Conservation (phyloP, 495 filamentous ascomycete species). For the Penicillium argentinense region DNA sequence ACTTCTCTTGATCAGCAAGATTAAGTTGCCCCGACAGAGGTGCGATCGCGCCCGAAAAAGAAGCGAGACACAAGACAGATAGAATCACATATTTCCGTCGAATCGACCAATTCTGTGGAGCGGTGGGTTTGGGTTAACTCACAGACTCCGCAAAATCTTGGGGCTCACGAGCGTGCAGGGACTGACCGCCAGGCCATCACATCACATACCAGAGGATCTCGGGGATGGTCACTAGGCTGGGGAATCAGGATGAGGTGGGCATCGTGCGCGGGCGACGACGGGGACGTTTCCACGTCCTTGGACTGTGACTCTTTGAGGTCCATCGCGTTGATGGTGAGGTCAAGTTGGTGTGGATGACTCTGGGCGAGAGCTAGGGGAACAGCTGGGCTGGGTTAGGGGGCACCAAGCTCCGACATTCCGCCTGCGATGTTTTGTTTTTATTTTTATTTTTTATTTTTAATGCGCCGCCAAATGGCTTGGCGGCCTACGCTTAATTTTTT, state of each 20-base stretch:
- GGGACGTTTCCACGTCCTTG: conserved; percentile 10
- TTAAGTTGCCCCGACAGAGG: conserved; percentile 36
- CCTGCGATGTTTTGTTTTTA: not conserved
- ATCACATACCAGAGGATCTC: conserved; percentile 43
- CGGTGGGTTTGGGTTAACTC: not conserved
- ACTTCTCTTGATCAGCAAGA: conserved; percentile 26
- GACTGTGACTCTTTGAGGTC: conserved; percentile 10
- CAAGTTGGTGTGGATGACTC: too few relatives aligned
- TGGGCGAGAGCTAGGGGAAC: not conserved
- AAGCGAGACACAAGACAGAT: conserved; percentile 30
- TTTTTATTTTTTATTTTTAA: not conserved
- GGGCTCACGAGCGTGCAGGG: not conserved
- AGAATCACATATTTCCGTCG: conserved; percentile 43
- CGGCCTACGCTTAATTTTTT: not conserved
- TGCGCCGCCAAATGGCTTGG: not conserved
- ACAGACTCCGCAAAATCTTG: too few relatives aligned
- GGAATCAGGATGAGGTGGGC: conserved; percentile 44
- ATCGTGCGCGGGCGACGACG: not conserved
- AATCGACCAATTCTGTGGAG: conserved; percentile 42
- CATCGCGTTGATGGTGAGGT: conserved; percentile 8
- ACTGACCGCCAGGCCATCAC: not conserved
- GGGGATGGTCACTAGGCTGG: conserved; percentile 43
- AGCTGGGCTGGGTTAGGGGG: not conserved
- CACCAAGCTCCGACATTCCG: not conserved
- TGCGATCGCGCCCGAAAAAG: conserved; percentile 31